phyloP scores from a whole-genome alignment of 2,329 filamentous ascomycete genomes.

The Mariannaea elegans region DNA sequence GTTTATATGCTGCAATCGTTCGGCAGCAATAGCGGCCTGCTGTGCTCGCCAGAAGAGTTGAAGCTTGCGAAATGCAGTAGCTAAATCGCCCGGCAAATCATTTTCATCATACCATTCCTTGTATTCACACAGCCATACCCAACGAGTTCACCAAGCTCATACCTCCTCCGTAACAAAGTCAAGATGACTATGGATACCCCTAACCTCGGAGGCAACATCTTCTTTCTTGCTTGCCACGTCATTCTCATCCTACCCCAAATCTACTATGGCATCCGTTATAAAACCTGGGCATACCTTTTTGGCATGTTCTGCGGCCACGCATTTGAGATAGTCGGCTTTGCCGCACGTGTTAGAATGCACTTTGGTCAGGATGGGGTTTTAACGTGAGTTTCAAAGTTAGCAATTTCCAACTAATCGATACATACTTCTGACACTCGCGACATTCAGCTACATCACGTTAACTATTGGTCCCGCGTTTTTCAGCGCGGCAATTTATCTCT shows the following conservation, averaged over 20 bases:
- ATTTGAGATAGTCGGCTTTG: constrained; percentile 67
- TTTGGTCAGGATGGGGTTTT: too few species aligned
- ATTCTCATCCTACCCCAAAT: constrained; percentile 53
- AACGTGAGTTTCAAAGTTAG: constrained; percentile 55
- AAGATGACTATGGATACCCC: constrained; percentile 28
- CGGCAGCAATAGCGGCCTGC: too few species aligned
- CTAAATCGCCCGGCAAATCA: too few species aligned
- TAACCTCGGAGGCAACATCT: constrained; percentile 30
- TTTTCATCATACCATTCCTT: too few species aligned
- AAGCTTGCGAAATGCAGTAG: too few species aligned
- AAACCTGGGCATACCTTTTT: constrained; percentile 51
- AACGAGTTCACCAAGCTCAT: too few species aligned
- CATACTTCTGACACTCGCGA: too few species aligned
- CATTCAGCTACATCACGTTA: constrained; percentile 62
- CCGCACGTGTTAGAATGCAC: constrained; percentile 63
- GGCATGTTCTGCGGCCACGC: constrained; percentile 62
- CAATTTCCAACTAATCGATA: constrained; percentile 67
- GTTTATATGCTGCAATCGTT: too few species aligned
- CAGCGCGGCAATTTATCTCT: constrained; percentile 69
- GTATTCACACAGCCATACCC: too few species aligned
- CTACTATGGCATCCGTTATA: constrained; percentile 51
- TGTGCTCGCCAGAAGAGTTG: too few species aligned
- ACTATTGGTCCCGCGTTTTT: constrained; percentile 72
- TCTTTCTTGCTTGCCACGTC: constrained; percentile 51
- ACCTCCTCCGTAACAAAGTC: too few species aligned